Percentiles rank a stretch among this genome's conserved stretches.
Evolutionary conservation across 139 green algal species (phyloP).

Genomic region (Marvania coccoides): DNA sequence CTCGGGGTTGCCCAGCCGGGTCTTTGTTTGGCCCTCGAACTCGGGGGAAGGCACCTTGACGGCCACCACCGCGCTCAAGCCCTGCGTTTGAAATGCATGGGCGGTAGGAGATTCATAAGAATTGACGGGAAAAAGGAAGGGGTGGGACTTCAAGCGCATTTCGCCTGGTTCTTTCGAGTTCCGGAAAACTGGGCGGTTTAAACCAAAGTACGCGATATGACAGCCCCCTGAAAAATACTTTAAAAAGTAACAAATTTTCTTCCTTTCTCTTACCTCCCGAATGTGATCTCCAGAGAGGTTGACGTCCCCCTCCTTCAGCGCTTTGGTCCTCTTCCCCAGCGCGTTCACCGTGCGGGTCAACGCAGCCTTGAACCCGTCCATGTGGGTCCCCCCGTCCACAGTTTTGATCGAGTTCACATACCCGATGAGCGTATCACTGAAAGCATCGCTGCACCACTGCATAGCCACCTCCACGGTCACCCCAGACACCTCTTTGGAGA

Average conservation of each 20-base stretch:
- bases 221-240: no score
- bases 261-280: constrained; percentile 81
- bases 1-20: constrained; percentile 88
- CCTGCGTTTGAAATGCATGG: no score
- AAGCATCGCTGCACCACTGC: constrained; percentile 84
- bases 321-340: constrained; percentile 60
- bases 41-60: constrained; percentile 87
- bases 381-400: constrained; percentile 89
- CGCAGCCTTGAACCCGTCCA: constrained; percentile 82
- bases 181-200: no score
- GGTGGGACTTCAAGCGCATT: no score
- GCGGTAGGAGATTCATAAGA: no score
- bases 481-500: constrained; percentile 42
- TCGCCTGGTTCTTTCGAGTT: no score
- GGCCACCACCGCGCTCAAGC: constrained; percentile 57
- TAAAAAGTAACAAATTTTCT: no score
- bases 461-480: constrained; percentile 69
- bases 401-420: constrained; percentile 98
- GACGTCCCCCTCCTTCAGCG: constrained; percentile 70
- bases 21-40: constrained; percentile 99
- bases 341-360: constrained; percentile 80
- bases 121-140: no score
- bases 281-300: constrained; percentile 84
- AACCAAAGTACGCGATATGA: no score
- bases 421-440: constrained; percentile 75